phyloP scores from a whole-genome alignment of 352 stramenopile species.

The Peronospora farinosa region DNA sequence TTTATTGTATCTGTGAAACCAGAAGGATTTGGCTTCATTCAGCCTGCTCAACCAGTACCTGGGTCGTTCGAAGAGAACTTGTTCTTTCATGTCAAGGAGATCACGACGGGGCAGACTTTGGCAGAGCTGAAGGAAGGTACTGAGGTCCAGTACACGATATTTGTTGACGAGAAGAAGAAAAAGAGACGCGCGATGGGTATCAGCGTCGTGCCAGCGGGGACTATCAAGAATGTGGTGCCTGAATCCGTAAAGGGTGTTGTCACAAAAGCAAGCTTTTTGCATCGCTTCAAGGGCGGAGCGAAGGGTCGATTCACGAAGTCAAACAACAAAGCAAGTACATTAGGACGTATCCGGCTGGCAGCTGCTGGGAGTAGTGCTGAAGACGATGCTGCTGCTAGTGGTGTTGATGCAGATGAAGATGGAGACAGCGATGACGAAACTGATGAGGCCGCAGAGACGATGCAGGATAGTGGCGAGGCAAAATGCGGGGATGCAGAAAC shows the following conservation, averaged over 20 bases:
- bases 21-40: conserved; percentile 77
- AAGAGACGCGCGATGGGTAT: conserved; percentile 51
- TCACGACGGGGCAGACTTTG: conserved; percentile 45
- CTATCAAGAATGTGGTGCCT: conserved; percentile 43
- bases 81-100: conserved; percentile 79
- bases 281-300: conserved; percentile 35
- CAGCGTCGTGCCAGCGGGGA: conserved; percentile 45
- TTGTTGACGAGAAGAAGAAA: conserved; percentile 69
- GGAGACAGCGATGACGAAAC: conserved; percentile 20
- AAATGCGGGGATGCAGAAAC: conserved; percentile 3
- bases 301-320: conserved; percentile 34
- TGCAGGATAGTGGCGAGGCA: conserved; percentile 14
- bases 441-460: conserved; percentile 14
- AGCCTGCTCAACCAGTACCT: conserved; percentile 35
- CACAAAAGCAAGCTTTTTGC: conserved; percentile 52
- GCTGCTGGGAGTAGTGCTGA: conserved; percentile 17
- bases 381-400: conserved; percentile 19
- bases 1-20: conserved; percentile 58
- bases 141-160: conserved; percentile 58
- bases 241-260: conserved; percentile 46
- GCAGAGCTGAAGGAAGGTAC: conserved; percentile 61
- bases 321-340: conserved; percentile 40
- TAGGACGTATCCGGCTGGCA: conserved; percentile 47
- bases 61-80: conserved; percentile 48
- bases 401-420: conserved; percentile 22